Base-by-base conservation (phyloP, 768 basidiomycete genomes). In the Pleurotus pulmonarius region DNA sequence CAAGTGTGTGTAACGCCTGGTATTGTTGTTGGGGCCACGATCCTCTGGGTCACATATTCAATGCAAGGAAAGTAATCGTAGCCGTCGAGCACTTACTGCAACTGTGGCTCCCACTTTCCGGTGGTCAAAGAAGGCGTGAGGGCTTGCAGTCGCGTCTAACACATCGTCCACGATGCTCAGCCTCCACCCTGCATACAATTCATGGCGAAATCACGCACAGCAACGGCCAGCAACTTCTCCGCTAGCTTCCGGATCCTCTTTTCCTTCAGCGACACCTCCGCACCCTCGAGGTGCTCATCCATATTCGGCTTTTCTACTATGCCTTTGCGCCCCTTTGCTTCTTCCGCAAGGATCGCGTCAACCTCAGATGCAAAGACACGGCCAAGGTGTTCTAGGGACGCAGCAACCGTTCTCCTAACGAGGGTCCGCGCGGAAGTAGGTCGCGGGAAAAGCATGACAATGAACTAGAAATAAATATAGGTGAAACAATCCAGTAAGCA, bases 391-490 rank as follows among this genome's bases (percentile, higher is more conserved):
- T 55, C 64, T 13, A 71, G 60, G 1, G 69, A 66, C 8, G 74
- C 75, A 2, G 72, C 73, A 12, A 77, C 66, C 0, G 76, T 75
- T 47, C 69, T 67, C 40, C 77, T 72, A 8, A 79, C 75, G 12
- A 79, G 65, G 15, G 70, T 71, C 5, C 76, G 73, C 16, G 74
- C 68, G 0, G 77, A 79, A 7, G 69, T 71, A 5, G 73, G 74
- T n/a, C 67, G 70, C 4, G 77, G 77, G 63, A 78, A 76, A 47
- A 79, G 59, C 77, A 79, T 79, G 9, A 76, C 70, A 26, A 79
- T 70, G 51, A 73, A 74, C 75, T 76, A 49, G 29, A 29, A 29
- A 29, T 2, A 7, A 29, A 29, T 6, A 9, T 9, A 12, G 3
- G 25, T 39, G 4, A 24, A 47, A 20, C 45, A 22, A 53, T 41